A percentile compares a stretch with the other conserved stretches of the same genome.
Conservation (phyloP, 148 eudicot species). For the Fallopia convolvulus region DNA sequence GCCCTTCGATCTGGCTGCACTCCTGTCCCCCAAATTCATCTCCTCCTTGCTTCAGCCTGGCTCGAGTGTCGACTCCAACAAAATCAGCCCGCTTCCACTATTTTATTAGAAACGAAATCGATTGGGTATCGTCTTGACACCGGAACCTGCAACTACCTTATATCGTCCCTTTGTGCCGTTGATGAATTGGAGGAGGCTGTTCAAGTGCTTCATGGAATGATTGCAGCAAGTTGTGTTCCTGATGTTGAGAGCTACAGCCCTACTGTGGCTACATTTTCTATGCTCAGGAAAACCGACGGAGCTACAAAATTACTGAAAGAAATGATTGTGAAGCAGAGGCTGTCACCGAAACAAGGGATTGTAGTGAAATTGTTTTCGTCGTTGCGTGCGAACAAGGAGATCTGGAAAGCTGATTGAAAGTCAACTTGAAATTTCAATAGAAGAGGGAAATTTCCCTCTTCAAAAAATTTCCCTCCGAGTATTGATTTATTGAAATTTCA, state of each 20-base stretch:
- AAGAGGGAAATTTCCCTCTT: too few species aligned
- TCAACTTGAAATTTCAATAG: too few species aligned
- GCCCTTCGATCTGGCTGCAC: conserved; percentile 65
- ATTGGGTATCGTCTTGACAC: conserved; percentile 66
- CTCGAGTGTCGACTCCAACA: conserved; percentile 26
- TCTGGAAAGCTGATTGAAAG: conserved; percentile 56
- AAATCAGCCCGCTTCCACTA: conserved; percentile 30
- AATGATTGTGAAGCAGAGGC: conserved; percentile 41
- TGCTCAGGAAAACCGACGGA: conserved; percentile 31
- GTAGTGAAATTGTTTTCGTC: conserved; percentile 37
- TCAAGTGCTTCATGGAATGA: conserved; percentile 54
- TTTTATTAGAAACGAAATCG: conserved; percentile 49
- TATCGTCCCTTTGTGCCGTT: conserved; percentile 68
- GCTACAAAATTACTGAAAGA: conserved; percentile 44
- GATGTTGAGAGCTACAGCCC: conserved; percentile 56
- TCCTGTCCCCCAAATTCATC: conserved; percentile 62
- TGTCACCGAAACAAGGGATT: conserved; percentile 54
- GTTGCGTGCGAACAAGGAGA: conserved; percentile 54
- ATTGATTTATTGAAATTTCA: too few species aligned
- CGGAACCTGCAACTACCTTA: conserved; percentile 75
- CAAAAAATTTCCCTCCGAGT: too few species aligned
- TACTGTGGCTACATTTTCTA: conserved; percentile 51
- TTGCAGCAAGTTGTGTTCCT: conserved; percentile 48
- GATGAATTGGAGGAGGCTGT: conserved; percentile 59
- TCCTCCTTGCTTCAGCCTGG: conserved; percentile 65